Base-by-base conservation (phyloP, 164 flowering plant species). In the Magnolia changhungtana region DNA sequence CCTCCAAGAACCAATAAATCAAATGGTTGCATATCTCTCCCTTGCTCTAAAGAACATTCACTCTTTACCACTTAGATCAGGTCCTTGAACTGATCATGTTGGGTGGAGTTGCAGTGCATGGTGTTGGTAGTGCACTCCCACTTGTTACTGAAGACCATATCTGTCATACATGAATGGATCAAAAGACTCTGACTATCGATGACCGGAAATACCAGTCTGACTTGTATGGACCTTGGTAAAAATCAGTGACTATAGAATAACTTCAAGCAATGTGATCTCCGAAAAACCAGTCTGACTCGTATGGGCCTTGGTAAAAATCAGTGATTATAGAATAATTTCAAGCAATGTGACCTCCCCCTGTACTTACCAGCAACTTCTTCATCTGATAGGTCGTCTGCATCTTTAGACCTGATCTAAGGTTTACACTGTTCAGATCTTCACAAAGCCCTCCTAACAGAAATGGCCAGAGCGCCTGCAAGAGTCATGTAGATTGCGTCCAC, bases 81-180 rank as follows among this genome's bases (percentile, higher is more conserved):
- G 79, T 94, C 99, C 79, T 94, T 87, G 81, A 91, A 92, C 29
- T 94, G 89, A 8, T 97, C 99, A 80, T 90, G 97, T 94, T 96
- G 69, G 95, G 95, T 51, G 94, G 91, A 55, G 84, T 87, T 50
- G 92, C 92, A 74, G 95, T 91, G 76, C 82, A 89, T 76, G 89
- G 76, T 72, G 83, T 82, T 69, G 99, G 98, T 61, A 84, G 78
- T 16, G 89, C 85, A 84, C 91, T 90, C 76, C 95, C 96, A 85
- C 45, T 91, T 93, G 73, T 89, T 84, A 75, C 88, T 82, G 80
- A 96, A 90, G 76, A 94, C 90, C 64, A 91, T 92, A 23, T 90
- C 89, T 4, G 95, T 91, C 91, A 94, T 91, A 95, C 98, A 95
- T 93, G 87, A 95, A 95, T 49, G 98, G 98, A 87, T 95, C 98